A percentile compares a stretch with the other conserved stretches of the same genome.
These are phyloP conservation scores for Leishmania major DNA, from an alignment of 208 protist species.

Conservation along the genomic window DNA sequence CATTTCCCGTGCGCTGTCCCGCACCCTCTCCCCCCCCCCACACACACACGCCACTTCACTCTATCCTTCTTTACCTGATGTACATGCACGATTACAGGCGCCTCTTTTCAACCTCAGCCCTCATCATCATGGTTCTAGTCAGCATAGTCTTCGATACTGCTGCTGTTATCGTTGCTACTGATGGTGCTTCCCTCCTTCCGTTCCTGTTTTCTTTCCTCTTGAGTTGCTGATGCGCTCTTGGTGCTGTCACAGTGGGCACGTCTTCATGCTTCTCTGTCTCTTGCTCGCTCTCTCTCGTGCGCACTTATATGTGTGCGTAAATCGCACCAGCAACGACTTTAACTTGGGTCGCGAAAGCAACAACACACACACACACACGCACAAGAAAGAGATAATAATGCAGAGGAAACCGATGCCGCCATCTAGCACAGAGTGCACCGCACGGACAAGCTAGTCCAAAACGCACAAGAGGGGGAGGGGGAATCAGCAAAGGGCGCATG, in stretches of 20 bases:
- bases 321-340: neutral
- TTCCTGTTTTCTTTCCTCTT: too few relatives aligned
- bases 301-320: neutral
- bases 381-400: neutral
- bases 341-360: neutral
- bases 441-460: neutral
- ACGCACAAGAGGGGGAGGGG: neutral
- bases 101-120: neutral
- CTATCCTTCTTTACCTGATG: neutral
- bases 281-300: neutral
- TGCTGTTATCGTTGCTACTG: neutral
- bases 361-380: neutral
- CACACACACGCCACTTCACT: neutral
- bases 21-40: neutral
- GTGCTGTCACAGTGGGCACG: neutral
- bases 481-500: neutral
- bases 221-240: neutral
- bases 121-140: neutral
- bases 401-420: neutral
- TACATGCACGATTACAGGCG: neutral
- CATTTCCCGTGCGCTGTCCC: neutral
- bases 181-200: neutral
- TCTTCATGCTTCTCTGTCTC: neutral
- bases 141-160: neutral
- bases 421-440: neutral